Base-by-base conservation (phyloP, 2,329 filamentous ascomycete species). In the Herpotrichia juniperi region DNA sequence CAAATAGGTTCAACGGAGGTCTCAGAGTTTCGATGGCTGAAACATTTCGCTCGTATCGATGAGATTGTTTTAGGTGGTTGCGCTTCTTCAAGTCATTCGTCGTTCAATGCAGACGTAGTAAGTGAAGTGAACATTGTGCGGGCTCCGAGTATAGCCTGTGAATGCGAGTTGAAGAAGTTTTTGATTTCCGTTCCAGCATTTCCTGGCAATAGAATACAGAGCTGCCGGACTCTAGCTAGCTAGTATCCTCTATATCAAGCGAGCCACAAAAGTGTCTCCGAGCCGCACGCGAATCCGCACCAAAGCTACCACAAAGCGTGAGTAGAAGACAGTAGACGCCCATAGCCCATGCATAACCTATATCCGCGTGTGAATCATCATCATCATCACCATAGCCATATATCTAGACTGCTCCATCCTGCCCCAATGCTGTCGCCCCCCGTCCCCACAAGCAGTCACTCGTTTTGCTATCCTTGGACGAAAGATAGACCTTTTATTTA, bases 401-500 rank as follows among this genome's bases (percentile, higher is more conserved):
- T 25, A 11, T 24, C 21, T 16, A 25, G 21, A 22, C 21, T 24
- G 16, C 14, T 40, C 21, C 19, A 25, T 2, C 25, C 19, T 22
- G 19, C 19, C 7, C 37, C 37, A 9, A 25, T 25, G 9, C 42
- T 6, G 7, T 4, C 42, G 30, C 17, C 28, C n/a, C 21, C 40
- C 35, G 42, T 48, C 46, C 37, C 46, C 46, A 48, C 24, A 48
- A 32, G 22, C 35, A 21, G 26, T 22, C 7, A 19, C 19, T 48
- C 26, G 14, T 16, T 14, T 22, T 14, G 5, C n/a, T 25, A n/a
- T 35, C 30, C 19, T 9, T 17, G 22, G 25, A n/a, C 35, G 16
- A 4, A 4, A 26, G 16, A 16, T 19, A 4, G 22, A 17, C 16
- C n/a, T 2, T 62, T 74, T 68, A 81, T 64, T 76, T 79, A 48